Evolutionary conservation across 345 rosid genomes (phyloP).

Genomic region (Xanthoceras sorbifolium): DNA sequence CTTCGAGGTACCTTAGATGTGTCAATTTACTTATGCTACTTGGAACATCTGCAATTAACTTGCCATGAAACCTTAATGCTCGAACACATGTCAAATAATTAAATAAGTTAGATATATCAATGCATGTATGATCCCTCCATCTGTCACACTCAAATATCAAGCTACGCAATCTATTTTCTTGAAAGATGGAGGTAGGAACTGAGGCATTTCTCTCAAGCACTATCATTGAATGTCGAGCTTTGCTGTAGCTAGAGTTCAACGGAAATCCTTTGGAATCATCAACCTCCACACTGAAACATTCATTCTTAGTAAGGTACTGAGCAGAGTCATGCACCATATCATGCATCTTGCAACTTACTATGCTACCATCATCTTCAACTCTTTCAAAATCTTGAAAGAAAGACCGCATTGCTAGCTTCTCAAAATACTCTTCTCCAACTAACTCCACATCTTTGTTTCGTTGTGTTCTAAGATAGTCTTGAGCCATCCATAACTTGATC

Average conservation of each 20-base stretch:
- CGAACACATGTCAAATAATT: neutral
- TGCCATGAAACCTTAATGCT: neutral
- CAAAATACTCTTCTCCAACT: neutral
- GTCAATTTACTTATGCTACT: neutral
- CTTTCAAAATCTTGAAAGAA: constrained; percentile 7
- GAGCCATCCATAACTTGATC: neutral
- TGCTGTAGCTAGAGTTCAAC: neutral
- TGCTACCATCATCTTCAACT: no score
- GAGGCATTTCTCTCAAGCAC: neutral
- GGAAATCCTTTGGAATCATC: neutral
- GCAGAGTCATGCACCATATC: constrained; percentile 2
- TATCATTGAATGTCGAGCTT: neutral
- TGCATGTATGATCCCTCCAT: neutral
- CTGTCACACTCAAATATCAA: neutral
- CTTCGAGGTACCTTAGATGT: neutral
- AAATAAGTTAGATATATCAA: neutral
- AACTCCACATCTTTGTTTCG: neutral
- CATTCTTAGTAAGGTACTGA: neutral
- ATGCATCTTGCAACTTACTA: neutral
- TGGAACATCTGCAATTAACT: neutral
- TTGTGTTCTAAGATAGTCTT: neutral
- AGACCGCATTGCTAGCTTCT: neutral
- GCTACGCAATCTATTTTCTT: neutral
- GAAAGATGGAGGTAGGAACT: neutral
- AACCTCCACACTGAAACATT: neutral